A percentile compares a stretch with the other conserved stretches of the same genome.
Conservation (phyloP, 2,329 filamentous ascomycete species). For the Pezicula neosporulosa region DNA sequence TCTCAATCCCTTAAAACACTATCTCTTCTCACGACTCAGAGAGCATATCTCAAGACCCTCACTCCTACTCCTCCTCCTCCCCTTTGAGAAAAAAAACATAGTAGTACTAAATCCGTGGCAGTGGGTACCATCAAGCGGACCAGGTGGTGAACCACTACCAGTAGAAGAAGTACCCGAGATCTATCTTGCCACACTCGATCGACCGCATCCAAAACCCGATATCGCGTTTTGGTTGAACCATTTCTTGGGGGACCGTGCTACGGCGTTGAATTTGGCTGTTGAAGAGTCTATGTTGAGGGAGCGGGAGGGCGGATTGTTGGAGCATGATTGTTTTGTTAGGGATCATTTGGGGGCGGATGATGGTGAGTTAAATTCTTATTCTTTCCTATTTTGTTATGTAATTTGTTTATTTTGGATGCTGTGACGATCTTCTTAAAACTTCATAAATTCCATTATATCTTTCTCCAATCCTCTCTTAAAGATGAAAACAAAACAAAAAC, state of each 20-base stretch:
- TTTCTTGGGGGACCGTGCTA: constrained; percentile 8
- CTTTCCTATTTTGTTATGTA: too few species aligned
- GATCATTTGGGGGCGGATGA: constrained; percentile 10
- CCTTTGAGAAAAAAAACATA: too few species aligned
- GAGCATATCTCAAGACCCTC: too few species aligned
- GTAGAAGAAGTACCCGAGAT: constrained; percentile 11
- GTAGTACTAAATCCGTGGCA: too few species aligned
- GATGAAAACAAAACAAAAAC: too few species aligned
- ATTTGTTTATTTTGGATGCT: too few species aligned
- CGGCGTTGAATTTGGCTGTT: constrained; percentile 12
- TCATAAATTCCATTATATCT: too few species aligned
- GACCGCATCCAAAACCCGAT: constrained; percentile 13
- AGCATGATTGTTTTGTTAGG: constrained; percentile 12
- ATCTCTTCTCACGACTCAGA: too few species aligned
- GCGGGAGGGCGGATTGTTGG: constrained; percentile 4
- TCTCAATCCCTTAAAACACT: too few species aligned
- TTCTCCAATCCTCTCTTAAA: too few species aligned
- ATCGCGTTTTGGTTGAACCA: constrained; percentile 16
- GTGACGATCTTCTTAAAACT: too few species aligned
- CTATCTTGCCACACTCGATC: constrained; percentile 10
- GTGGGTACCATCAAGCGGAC: constrained; percentile 13
- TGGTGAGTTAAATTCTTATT: background rate
- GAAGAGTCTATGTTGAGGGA: constrained; percentile 10
- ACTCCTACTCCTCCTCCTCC: too few species aligned
- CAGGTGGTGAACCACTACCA: constrained; percentile 7